Base-by-base conservation (phyloP, 768 basidiomycete genomes). In the Mycena galopus region DNA sequence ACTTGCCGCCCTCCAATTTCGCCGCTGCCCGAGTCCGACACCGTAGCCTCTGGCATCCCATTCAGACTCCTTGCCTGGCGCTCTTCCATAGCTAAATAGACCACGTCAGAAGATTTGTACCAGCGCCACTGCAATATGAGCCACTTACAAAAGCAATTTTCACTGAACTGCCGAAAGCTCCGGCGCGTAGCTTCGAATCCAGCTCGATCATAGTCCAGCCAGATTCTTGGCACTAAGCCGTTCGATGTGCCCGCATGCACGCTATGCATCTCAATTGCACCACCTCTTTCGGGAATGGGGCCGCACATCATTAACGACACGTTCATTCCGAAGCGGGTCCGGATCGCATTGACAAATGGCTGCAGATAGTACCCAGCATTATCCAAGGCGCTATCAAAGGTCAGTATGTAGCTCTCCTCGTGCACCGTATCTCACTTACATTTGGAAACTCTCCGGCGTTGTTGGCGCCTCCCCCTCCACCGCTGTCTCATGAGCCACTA, bases 71-170 rank as follows among this genome's bases (percentile, higher is more conserved):
- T 32, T 0, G 58, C 67, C 5, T 47, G 58, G 16, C 47, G 16
- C 27, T 68, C 58, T 14, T 44, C 67, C 25, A 3, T 56, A 68
- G 32, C 67, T 68, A 53, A 12, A 27, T 29, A 67, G 33, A 12
- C 1, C 30, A 6, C n/a, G 21, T 67, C 29, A 67, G 14, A 33
- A 50, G 8, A n/a, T 32, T 30, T 25, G 2, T 16, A 10, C 37
- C 57, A n/a, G n/a, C n/a, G n/a, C n/a, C n/a, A 6, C 21, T 4
- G 16, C 11, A 6, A 58, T 11, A 42, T 14, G 27, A 42, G 12
- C 3, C n/a, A 32, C 65, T 65, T 23, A 67, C 65, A 37, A 35
- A 67, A 67, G 33, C 56, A 58, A 11, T 44, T 4, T 11, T 55
- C 33, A 8, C 30, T 33, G n/a, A 53, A 53, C 10, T 53, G 33